phyloP scores from a whole-genome alignment of 129 eudicot genomes.

The Flaveria robusta region DNA sequence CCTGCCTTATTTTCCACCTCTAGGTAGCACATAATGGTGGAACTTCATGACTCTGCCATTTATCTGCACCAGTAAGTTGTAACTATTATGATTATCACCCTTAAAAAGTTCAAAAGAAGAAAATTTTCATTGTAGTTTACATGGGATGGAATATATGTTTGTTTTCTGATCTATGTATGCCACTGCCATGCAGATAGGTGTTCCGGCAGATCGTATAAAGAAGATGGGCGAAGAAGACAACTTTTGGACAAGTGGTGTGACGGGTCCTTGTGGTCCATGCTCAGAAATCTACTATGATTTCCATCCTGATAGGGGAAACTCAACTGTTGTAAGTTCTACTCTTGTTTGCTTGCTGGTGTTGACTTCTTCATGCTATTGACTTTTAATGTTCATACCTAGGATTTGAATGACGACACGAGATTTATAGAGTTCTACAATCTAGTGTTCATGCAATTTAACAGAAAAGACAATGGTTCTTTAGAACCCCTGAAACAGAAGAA shows the following conservation, averaged over 20 bases:
- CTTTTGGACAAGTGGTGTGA: conserved; percentile 94
- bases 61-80: not conserved
- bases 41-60: no score
- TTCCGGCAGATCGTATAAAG: conserved; percentile 76
- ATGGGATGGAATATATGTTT: not conserved
- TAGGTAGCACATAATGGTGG: no score
- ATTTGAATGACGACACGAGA: conserved; percentile 89
- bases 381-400: conserved; percentile 47
- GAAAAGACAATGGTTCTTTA: conserved; percentile 79
- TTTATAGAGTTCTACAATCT: conserved; percentile 97
- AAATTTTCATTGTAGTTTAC: not conserved
- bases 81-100: not conserved
- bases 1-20: no score
- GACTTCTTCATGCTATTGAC: conserved; percentile 11
- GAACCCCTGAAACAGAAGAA: conserved; percentile 88
- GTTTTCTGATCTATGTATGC: not conserved
- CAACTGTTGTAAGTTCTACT: conserved; percentile 58
- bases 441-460: conserved; percentile 93
- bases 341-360: not conserved
- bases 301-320: conserved; percentile 72
- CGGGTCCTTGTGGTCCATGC: conserved; percentile 99
- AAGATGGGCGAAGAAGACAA: conserved; percentile 96
- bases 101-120: not conserved
- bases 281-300: conserved; percentile 96
- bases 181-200: conserved; percentile 66